Evolutionary conservation across 495 filamentous ascomycete genomes (phyloP).

Genomic region (Neurospora intermedia): DNA sequence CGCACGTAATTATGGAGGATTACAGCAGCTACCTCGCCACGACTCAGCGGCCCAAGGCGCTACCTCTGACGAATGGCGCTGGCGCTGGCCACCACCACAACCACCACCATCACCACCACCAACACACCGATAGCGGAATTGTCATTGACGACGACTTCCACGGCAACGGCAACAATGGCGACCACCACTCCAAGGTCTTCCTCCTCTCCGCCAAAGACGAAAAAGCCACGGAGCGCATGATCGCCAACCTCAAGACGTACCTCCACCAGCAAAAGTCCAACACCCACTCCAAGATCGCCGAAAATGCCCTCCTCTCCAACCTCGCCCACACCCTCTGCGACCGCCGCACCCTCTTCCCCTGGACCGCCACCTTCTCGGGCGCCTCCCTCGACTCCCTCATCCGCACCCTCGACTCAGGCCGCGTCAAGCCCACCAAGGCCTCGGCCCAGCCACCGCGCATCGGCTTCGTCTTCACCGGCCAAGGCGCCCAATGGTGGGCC

Average conservation of each 20-base stretch:
- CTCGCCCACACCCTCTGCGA: slow-evolving; percentile 24
- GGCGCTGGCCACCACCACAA: too few relatives aligned
- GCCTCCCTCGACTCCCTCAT: slow-evolving; percentile 6
- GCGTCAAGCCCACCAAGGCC: slow-evolving; percentile 8
- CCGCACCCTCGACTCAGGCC: slow-evolving; percentile 12
- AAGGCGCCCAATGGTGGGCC: slow-evolving; percentile 43
- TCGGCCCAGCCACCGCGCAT: slow-evolving; percentile 3
- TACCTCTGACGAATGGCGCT: background rate
- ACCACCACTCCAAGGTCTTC: slow-evolving; percentile 4
- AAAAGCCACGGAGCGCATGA: slow-evolving; percentile 10
- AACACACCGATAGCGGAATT: background rate
- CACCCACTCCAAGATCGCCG: background rate
- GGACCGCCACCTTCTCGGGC: slow-evolving; percentile 9
- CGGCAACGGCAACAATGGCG: background rate
- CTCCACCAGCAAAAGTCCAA: background rate
- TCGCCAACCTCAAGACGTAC: slow-evolving; percentile 11
- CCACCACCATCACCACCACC: background rate
- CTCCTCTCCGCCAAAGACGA: slow-evolving; percentile 19
- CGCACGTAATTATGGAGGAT: slow-evolving; percentile 16
- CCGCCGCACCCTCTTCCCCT: slow-evolving; percentile 23
- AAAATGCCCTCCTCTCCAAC: slow-evolving; percentile 17
- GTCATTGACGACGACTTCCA: background rate
- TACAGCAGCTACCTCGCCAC: background rate
- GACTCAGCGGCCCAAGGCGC: background rate
- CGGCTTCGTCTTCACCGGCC: slow-evolving; percentile 32